Evolutionary conservation across 2,329 filamentous ascomycete genomes (phyloP), one percentile per base, ranked within the genome.

Genomic region (Scolecobasidium constrictum): DNA sequence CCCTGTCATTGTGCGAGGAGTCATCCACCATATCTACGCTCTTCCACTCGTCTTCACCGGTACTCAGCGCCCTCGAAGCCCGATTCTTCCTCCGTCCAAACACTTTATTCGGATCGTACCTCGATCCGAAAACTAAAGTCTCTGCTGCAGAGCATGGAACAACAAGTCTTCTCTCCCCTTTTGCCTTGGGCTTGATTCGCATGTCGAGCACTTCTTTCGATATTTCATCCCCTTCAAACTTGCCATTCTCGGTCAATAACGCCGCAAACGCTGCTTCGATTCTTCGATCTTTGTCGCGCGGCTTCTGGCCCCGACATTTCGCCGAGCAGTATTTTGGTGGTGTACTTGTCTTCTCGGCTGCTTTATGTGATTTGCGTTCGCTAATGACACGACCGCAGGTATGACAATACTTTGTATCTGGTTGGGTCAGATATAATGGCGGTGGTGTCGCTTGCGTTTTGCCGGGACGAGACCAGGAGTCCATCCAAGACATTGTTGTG

Each of bases 261-360:
- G 57, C 56, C 1, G 67, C 62, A 42, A 77, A 73, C 0, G 62
- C 62, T 5, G 53, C 56, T 53, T 78, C 74, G 35, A 78, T 73
- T 44, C 67, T 65, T 2, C 64, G 62, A 49, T 77, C 75, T 12
- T 67, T 47, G 5, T 60, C 60, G 0, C 66, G 62, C 0, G 69
- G 70, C 50, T 75, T 77, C 28, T 64, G 63, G 23, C 62, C 63
- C 16, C 72, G 63, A 49, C 75, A 79, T 28, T 69, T 60, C 36
- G 67, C 60, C 0, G 74, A 78, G 58, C 75, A 78, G 59, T 77
- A 79, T 47, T 75, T 77, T 22, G 66, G 55, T 33, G 49, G 50
- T 23, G 52, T 51, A 3, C 51, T 49, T 34, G 57, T 51, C 19
- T 56, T 50, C n/a, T n/a, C n/a, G n/a, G 56, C 52, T 4, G 56